A percentile compares a stretch with the other conserved stretches of the same genome.
These are phyloP conservation scores for Geotrichum phurueaensis DNA, from an alignment of 1,139 yeast species.

Conservation along the genomic window DNA sequence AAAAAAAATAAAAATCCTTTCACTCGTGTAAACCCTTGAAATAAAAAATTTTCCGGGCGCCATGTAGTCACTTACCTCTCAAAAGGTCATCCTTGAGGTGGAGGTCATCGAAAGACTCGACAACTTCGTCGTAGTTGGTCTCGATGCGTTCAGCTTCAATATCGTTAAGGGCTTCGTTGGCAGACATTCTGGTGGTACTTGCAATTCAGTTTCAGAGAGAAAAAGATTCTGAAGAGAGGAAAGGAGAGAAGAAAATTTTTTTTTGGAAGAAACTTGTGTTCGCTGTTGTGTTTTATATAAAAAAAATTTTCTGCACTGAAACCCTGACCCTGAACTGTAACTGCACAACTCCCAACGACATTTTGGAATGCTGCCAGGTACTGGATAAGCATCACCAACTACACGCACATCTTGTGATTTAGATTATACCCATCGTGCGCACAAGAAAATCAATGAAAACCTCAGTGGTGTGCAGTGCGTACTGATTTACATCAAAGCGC, in stretches of 20 bases:
- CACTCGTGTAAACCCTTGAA: not conserved
- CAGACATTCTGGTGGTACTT: conserved; percentile 15
- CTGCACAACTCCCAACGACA: not conserved
- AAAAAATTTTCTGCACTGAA: not conserved
- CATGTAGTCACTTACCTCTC: conserved; percentile 30
- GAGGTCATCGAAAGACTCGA: conserved; percentile 51
- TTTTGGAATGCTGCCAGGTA: too few species aligned
- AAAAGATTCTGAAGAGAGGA: not conserved
- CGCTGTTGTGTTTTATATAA: not conserved
- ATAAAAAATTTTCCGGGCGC: not conserved
- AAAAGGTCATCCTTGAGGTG: conserved; percentile 40
- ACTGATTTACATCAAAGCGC: too few species aligned
- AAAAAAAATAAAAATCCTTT: not conserved
- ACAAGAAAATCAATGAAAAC: too few species aligned
- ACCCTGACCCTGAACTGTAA: not conserved
- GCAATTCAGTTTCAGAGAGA: not conserved
- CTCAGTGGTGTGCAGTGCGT: too few species aligned
- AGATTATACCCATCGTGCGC: too few species aligned
- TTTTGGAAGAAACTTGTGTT: not conserved
- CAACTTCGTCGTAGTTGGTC: conserved; percentile 97
- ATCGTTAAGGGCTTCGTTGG: conserved; percentile 60
- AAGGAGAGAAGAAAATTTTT: not conserved
- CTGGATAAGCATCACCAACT: too few species aligned
- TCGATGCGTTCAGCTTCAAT: conserved; percentile 80
- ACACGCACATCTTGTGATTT: too few species aligned